Base-by-base conservation (phyloP, 2,329 filamentous ascomycete genomes). In the Aspergillus brasiliensis region DNA sequence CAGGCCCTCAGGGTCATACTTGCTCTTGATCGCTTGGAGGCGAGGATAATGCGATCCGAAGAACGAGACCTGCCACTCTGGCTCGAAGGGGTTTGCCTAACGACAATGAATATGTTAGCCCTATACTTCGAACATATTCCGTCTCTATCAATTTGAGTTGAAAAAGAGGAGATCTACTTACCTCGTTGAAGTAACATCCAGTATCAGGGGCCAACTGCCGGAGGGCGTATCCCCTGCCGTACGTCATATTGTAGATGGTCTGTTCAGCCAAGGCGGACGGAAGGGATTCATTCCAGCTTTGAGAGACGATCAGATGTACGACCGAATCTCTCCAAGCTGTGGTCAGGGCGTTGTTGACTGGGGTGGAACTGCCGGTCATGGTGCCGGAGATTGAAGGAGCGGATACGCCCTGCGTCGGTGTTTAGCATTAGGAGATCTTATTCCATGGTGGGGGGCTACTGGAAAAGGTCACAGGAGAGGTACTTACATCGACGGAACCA, bases 101-200 rank as follows among this genome's bases (percentile, higher is more conserved):
- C 31, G 11, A 34, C 0, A 15, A 34, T 34, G 25, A 25, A 25
- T 2, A 15, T 5, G 31, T 34, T 15, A 34, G 11, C 31, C 31
- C 11, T 5, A 5, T 25, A 25, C 7, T 1, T 25, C 25, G 2
- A 25, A 25, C 25, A 5, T 25, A 25, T 4, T 25, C 25, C 25
- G 25, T 25, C 4, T 5, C 4, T 19, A 38, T 57, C 13, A 8
- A 2, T 37, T 3, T 15, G 31, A 8, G 6, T 13, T 34, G 31
- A 8, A 8, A 34, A 34, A 10, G 31, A 5, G 8, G 8, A 13
- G 8, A 1, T 11, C 13, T 3, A 3, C 38, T 51, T 53, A 63
- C 70, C 61, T 73, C 72, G 44, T 72, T 73, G n/a, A 70, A 49
- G 49, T 73, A 74, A 8, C 69, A 71, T 3, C 70, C 71, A n/a